Percentiles rank a stretch among this genome's conserved stretches.
phyloP scores from a whole-genome alignment of 768 basidiomycete species.

The Tylopilus balloui region DNA sequence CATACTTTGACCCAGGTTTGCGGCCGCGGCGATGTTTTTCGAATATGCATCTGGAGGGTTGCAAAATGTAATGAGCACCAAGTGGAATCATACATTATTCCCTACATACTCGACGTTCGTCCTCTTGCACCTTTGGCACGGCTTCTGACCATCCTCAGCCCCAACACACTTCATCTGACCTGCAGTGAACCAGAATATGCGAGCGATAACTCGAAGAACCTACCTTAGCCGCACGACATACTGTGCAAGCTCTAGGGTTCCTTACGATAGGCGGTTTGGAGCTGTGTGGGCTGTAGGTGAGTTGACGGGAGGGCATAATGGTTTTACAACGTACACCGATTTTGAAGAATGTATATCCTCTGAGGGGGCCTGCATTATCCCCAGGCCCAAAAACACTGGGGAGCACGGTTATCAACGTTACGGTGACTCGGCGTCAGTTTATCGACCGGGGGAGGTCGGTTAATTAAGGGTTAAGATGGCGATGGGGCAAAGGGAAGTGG shows the following conservation, averaged over 20 bases:
- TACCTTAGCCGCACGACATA: slow-evolving; percentile 82
- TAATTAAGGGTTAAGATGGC: slow-evolving; percentile 36
- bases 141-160: slow-evolving; percentile 76
- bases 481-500: slow-evolving; percentile 11
- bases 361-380: slow-evolving; percentile 28
- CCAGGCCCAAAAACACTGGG: slow-evolving; percentile 12
- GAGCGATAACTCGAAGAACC: slow-evolving; percentile 13
- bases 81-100: slow-evolving; percentile 2
- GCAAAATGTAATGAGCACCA: slow-evolving; percentile 14
- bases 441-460: slow-evolving; percentile 39
- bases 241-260: slow-evolving; percentile 69
- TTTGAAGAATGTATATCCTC: slow-evolving; percentile 34
- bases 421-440: slow-evolving; percentile 39
- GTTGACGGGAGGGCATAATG: slow-evolving; percentile 6
- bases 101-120: slow-evolving; percentile 65
- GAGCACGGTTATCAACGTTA: slow-evolving; percentile 37
- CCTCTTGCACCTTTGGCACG: slow-evolving; percentile 81
- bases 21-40: slow-evolving; percentile 87
- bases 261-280: slow-evolving; percentile 43
- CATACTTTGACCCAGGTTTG: slow-evolving; percentile 86
- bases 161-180: slow-evolving; percentile 87
- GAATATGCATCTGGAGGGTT: slow-evolving; percentile 61
- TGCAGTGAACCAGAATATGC: slow-evolving; percentile 15
- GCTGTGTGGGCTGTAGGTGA: slow-evolving; percentile 23
- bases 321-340: slow-evolving; percentile 18